These are phyloP conservation scores for Clonostachys rhizophaga DNA, from an alignment of 2,329 filamentous ascomycete species.

Conservation along the genomic window DNA sequence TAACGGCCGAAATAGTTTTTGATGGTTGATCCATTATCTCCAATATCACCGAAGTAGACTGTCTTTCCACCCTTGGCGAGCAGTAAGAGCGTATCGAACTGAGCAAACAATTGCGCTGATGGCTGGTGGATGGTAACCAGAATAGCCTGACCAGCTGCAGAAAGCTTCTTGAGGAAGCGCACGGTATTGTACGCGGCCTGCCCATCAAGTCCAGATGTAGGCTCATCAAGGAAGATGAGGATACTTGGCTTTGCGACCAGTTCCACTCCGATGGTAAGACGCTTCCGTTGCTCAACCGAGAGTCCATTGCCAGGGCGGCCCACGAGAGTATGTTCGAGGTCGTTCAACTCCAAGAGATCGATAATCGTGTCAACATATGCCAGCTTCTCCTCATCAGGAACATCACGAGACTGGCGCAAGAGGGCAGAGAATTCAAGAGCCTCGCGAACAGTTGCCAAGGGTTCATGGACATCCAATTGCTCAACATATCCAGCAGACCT, in stretches of 20 bases:
- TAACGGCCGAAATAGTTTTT: slow-evolving; percentile 62
- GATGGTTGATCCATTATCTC: slow-evolving; percentile 46
- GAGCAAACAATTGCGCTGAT: slow-evolving; percentile 59
- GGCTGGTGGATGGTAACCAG: slow-evolving; percentile 69
- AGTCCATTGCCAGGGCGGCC: slow-evolving; percentile 45
- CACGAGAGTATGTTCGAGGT: slow-evolving; percentile 41
- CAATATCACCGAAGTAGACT: slow-evolving; percentile 64
- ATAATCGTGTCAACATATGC: slow-evolving; percentile 76
- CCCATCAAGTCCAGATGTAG: slow-evolving; percentile 62
- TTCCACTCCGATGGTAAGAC: slow-evolving; percentile 57
- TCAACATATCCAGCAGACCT: slow-evolving; percentile 72
- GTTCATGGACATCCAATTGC: slow-evolving; percentile 74
- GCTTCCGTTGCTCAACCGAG: slow-evolving; percentile 47
- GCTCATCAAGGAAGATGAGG: slow-evolving; percentile 58
- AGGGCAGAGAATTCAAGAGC: slow-evolving; percentile 71
- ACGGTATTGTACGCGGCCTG: slow-evolving; percentile 63
- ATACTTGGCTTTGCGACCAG: slow-evolving; percentile 56
- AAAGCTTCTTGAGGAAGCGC: slow-evolving; percentile 61
- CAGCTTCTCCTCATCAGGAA: slow-evolving; percentile 63
- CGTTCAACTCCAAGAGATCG: slow-evolving; percentile 48
- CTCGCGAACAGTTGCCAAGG: slow-evolving; percentile 72
- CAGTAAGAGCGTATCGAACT: slow-evolving; percentile 62
- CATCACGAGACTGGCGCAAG: slow-evolving; percentile 64
- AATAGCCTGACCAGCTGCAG: slow-evolving; percentile 61
- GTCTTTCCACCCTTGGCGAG: slow-evolving; percentile 61